Percentiles rank a stretch among this genome's conserved stretches.
Evolutionary conservation across 2,329 filamentous ascomycete species (phyloP).

Genomic region (Davidsoniella eucalypti): DNA sequence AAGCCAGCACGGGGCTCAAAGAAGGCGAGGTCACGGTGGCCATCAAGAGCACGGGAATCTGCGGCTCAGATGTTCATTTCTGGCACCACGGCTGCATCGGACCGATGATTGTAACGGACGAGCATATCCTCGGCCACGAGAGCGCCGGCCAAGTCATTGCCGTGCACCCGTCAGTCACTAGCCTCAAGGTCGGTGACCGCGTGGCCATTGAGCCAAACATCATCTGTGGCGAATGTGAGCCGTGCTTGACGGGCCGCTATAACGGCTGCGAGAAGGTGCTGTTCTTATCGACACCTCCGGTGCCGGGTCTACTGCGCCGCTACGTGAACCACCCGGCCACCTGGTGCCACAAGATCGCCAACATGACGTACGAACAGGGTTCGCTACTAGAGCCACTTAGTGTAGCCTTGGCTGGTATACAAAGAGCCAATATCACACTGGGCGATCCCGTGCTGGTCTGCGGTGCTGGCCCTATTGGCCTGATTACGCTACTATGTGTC

Average conservation of each 20-base stretch:
- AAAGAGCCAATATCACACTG: constrained; percentile 62
- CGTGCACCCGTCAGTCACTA: constrained; percentile 61
- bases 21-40: constrained; percentile 75
- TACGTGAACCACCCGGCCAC: constrained; percentile 89
- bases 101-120: constrained; percentile 78
- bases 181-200: constrained; percentile 69
- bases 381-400: constrained; percentile 79
- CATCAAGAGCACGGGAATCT: constrained; percentile 89
- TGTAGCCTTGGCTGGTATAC: constrained; percentile 76
- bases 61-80: constrained; percentile 94
- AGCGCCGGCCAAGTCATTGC: constrained; percentile 73
- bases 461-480: constrained; percentile 83
- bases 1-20: constrained; percentile 50
- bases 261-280: constrained; percentile 78
- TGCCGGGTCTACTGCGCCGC: constrained; percentile 70
- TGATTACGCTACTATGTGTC: constrained; percentile 73
- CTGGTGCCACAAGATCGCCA: constrained; percentile 92
- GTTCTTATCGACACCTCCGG: constrained; percentile 83
- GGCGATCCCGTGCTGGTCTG: constrained; percentile 82
- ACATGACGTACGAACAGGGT: constrained; percentile 84
- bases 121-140: constrained; percentile 91
- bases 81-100: constrained; percentile 93
- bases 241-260: constrained; percentile 82
- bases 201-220: constrained; percentile 91
- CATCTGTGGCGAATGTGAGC: constrained; percentile 80